Conservation (phyloP, 148 eudicot genomes). For the Hydrangea macrophylla region DNA sequence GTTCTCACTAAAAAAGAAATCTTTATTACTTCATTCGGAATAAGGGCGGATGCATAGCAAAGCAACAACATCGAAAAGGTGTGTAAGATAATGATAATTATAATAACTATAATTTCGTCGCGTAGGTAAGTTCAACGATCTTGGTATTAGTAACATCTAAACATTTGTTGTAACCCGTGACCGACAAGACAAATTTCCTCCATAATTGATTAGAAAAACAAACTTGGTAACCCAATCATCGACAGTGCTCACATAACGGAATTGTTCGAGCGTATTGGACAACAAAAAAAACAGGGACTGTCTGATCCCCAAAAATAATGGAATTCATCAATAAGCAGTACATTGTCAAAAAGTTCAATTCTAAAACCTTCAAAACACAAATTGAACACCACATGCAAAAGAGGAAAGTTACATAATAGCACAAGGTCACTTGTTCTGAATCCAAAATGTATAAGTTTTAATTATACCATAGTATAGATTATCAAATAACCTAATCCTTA, state of each 20-base stretch:
- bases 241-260: background rate
- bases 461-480: background rate
- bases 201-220: background rate
- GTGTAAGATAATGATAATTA: background rate
- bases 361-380: constrained; percentile 1
- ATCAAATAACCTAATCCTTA: background rate
- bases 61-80: no score
- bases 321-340: background rate
- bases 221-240: background rate
- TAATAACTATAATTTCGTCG: no score
- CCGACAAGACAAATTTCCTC: background rate
- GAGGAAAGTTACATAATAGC: background rate
- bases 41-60: no score
- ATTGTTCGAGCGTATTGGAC: no score
- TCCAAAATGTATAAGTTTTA: background rate
- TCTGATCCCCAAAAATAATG: background rate
- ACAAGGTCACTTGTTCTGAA: background rate
- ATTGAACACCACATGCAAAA: background rate
- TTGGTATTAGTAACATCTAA: background rate
- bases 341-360: background rate
- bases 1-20: no score
- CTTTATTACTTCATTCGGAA: no score
- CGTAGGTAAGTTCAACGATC: background rate
- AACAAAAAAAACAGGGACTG: background rate
- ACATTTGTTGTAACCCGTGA: background rate